Base-by-base conservation (phyloP, 176 grass and related monocot genomes). In the Oryza coarctata region DNA sequence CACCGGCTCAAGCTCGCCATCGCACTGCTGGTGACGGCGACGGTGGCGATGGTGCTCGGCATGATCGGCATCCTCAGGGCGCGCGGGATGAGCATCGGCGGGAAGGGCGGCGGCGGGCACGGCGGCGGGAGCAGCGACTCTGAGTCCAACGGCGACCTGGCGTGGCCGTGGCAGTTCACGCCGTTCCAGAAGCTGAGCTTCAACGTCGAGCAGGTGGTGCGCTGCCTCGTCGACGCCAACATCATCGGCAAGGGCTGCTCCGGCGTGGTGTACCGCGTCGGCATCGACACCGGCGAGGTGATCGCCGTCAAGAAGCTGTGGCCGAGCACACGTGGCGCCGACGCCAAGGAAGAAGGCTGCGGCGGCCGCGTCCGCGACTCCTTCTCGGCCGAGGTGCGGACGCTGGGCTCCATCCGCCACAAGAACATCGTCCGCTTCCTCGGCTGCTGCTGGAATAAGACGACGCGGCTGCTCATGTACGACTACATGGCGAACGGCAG, bases 401-500 rank as follows among this genome's bases (percentile, higher is more conserved):
- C 96, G 50, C 85, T 98, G 9, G 96, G 96, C 0, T 92, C 89
- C 13, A 95, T 98, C 90, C 90, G 96, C 33, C 96, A 98, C 87
- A 98, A 98, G 91, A 98, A 98, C 90, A 98, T 98, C 45, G 96
- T 98, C 4, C 60, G 96, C 0, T 98, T 98, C 79, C 91, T 98
- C 0, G 96, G 96, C 0, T 98, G 93, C 86, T 98, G 96, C 93
- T 95, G 93, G 96, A 98, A 98, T 84, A 89, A 82, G 87, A 95
- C 22, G 68, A 98, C 79, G 1, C 84, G 96, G 20, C 76, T 98
- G 68, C 87, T 98, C 68, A 95, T 98, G 96, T 98, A 98, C 61
- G 96, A 98, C 49, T 98, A 98, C 93, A 95, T 98, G 96, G 80
- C 93, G 12, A 98, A 98, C 68, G 96, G 96, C 26, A 98, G 96